Conservation (phyloP, 176 grass and related monocot genomes). For the Lolium perenne region DNA sequence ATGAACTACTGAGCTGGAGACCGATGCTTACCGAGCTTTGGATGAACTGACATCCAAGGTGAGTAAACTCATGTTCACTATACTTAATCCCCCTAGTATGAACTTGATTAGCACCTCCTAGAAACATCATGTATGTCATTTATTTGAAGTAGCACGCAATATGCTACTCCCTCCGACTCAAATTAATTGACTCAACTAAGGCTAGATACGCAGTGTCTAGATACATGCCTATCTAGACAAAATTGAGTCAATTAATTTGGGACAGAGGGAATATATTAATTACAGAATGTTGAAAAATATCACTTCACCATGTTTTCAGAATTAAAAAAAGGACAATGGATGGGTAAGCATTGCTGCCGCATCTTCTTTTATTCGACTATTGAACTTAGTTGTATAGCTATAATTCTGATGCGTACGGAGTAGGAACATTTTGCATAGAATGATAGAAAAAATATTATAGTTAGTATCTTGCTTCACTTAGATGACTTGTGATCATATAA, state of each 20-base stretch:
- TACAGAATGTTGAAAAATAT: background rate
- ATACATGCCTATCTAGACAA: no score
- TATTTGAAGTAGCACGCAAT: background rate
- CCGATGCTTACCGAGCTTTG: conserved; percentile 83
- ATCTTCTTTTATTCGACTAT: conserved; percentile 1
- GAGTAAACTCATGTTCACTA: conserved; percentile 26
- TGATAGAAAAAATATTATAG: background rate
- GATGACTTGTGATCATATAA: background rate
- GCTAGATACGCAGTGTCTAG: no score
- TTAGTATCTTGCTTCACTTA: background rate
- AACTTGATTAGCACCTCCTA: conserved; percentile 31
- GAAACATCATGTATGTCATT: conserved; percentile 1
- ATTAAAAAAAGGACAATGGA: background rate
- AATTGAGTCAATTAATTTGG: no score
- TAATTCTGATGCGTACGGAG: background rate
- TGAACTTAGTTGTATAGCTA: conserved; percentile 3
- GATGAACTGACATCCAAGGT: conserved; percentile 97
- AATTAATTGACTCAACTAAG: no score
- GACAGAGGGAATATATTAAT: background rate
- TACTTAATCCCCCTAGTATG: background rate
- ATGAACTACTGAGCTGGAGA: conserved; percentile 84
- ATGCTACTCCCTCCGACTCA: background rate
- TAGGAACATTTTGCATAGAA: conserved; percentile 13
- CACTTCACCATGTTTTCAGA: conserved; percentile 15
- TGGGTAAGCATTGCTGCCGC: background rate